Base-by-base conservation (phyloP, 164 flowering plant genomes). In the Brasenia schreberi region DNA sequence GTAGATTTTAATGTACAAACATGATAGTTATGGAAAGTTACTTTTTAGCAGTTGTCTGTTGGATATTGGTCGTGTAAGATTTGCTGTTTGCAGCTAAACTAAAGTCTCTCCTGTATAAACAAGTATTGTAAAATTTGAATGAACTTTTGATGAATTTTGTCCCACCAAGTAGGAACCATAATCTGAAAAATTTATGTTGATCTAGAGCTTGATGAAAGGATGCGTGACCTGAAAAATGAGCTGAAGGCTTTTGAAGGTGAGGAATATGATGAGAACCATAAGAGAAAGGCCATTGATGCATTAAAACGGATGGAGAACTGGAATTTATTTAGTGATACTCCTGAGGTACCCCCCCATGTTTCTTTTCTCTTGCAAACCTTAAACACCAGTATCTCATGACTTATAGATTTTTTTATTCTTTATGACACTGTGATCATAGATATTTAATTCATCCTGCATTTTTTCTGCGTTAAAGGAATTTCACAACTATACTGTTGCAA, bases 121-220 rank as follows among this genome's bases (percentile, higher is more conserved):
- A 1, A 33, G 39, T 33, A 33, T 33, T 33, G 4, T 33, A 33
- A 33, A 33, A 33, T 33, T 33, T 33, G 39, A 33, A 2, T 49
- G 56, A 49, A 49, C 16, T 49, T 45, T 49, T 49, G 16, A 14
- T 49, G 56, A 49, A 14, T 4, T 49, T 49, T 14, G 16, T 49
- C 56, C 56, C 10, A 49, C 56, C 56, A 49, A 49, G 56, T 9
- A 9, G 56, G 56, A 49, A 9, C 4, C 12, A 2, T 49, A 14
- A 49, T 14, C 16, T 49, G 4, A 3, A 49, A 49, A 61, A 61
- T 61, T 61, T 11, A 18, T 59, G 56, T 74, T 66, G 69, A 64
- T 74, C 43, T 80, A 93, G 98, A 90, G 79, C 97, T 93, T 80
- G 97, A 93, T 68, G 96, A 88, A 78, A 84, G 99, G 75, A 94